Conservation (phyloP, 1,284 basidiomycete species). For the Entoloma clypeatum region DNA sequence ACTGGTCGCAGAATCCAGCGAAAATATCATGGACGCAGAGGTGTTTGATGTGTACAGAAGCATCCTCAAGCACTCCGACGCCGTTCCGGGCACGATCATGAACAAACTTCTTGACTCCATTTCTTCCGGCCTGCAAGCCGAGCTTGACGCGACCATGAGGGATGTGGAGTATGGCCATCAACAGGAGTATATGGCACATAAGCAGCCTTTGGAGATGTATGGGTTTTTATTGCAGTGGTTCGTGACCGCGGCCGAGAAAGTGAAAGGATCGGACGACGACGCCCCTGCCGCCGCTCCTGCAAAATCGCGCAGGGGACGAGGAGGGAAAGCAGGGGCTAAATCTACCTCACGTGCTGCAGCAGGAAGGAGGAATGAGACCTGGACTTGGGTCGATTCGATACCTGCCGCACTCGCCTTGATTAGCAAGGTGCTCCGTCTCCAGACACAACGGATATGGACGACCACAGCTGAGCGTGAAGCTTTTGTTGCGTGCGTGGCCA, state of each 20-base stretch:
- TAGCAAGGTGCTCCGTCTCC: constrained; percentile 68
- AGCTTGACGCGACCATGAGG: constrained; percentile 63
- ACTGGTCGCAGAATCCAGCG: constrained; percentile 67
- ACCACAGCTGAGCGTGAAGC: constrained; percentile 80
- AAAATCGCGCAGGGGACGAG: constrained; percentile 53
- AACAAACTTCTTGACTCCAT: constrained; percentile 78
- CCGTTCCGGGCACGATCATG: constrained; percentile 59
- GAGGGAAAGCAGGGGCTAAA: constrained; percentile 50
- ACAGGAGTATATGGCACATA: constrained; percentile 66
- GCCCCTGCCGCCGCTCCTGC: constrained; percentile 43
- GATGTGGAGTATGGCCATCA: constrained; percentile 72
- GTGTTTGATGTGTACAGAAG: constrained; percentile 79
- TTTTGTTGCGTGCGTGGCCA: constrained; percentile 67
- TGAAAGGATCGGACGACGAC: constrained; percentile 55
- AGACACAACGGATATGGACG: constrained; percentile 83
- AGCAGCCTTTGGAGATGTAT: constrained; percentile 79
- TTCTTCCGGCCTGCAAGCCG: constrained; percentile 63
- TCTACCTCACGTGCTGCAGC: constrained; percentile 30
- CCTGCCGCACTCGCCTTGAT: constrained; percentile 66
- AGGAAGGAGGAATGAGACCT: constrained; percentile 49
- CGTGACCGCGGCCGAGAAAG: constrained; percentile 71
- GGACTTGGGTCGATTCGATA: constrained; percentile 81
- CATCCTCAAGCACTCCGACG: constrained; percentile 66
- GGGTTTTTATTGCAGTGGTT: constrained; percentile 88
- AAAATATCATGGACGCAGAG: constrained; percentile 59